These are phyloP conservation scores for Melocanna baccifera DNA, from an alignment of 176 grass and related monocot species.

Conservation along the genomic window DNA sequence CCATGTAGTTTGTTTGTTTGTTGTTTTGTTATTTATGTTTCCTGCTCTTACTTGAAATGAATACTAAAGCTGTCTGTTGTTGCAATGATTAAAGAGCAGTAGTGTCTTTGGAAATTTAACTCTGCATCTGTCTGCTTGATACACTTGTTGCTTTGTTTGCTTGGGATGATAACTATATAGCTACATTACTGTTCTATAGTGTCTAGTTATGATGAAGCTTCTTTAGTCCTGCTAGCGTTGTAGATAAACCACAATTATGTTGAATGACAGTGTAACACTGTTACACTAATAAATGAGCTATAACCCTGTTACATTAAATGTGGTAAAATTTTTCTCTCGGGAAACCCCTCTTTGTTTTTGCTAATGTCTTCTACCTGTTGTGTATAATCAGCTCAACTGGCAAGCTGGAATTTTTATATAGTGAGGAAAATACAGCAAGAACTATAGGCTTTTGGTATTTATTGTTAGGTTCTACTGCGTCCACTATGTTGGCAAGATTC, in stretches of 20 bases:
- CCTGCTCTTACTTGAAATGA: constrained; percentile 4
- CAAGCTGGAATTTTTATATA: neutral
- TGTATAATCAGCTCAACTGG: neutral
- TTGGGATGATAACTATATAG: neutral
- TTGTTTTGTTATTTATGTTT: neutral
- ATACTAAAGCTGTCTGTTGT: neutral
- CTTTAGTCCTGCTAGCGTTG: neutral
- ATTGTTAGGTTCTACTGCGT: neutral
- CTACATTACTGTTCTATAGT: neutral
- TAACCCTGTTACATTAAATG: no score
- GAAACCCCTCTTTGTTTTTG: neutral
- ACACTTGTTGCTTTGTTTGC: neutral
- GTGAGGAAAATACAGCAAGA: neutral
- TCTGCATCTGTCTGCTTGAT: neutral
- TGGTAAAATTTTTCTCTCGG: neutral
- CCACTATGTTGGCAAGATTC: neutral
- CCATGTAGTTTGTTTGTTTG: constrained; percentile 76
- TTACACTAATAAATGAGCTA: no score
- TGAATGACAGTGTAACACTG: neutral
- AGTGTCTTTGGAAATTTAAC: neutral
- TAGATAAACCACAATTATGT: neutral
- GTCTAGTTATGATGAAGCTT: neutral
- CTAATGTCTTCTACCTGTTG: neutral
- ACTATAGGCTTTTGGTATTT: neutral
- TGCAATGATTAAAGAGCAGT: neutral